Evolutionary conservation across 257 asterid genomes (phyloP), one percentile per base, ranked within the genome.

Genomic region (Cinchona pubescens): DNA sequence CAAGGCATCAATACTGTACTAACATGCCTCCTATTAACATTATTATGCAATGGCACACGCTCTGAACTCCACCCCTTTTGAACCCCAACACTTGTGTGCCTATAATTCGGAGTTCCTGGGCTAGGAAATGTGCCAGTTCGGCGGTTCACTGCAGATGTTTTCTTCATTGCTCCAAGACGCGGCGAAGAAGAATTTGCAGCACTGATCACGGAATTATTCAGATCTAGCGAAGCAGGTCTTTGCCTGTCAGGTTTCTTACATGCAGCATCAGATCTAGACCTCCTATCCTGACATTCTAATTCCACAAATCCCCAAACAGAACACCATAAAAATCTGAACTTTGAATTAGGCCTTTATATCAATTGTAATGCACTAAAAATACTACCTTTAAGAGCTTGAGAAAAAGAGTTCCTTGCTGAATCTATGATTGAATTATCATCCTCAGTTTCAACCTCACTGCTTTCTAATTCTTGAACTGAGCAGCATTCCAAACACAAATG

Each of bases 21-120:
- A 38, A 82, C 72, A 65, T 81, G 83, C 82, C 90, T 86, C 79
- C 90, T 77, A 75, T 75, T 87, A n/a, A 82, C 79, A 68, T 73
- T 72, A 4, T 83, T 71, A 78, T 88, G 96, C 74, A 72, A 77
- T 0, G 99, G 96, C 71, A 92, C 85, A 9, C 97, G 96, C 76
- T 92, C 99, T 3, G 99, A 95, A 63, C 96, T 95, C 99, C 98
- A 91, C 3, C 96, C 99, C 78, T 95, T 92, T 38, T 91, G 99
- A 80, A 86, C 58, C 67, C 95, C 90, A 51, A 84, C 86, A 72
- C 89, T 86, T 3, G 89, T 21, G 48, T 92, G 86, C 61, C 94
- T 85, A 78, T 87, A 91, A 74, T 83, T 90, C 23, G 98, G 99
- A 15, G 97, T 94, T 43, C 93, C 97, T 0, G 99, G 99, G 86